Evolutionary conservation across 305 asterid genomes (phyloP).

Genomic region (Fraxinus paxiana): DNA sequence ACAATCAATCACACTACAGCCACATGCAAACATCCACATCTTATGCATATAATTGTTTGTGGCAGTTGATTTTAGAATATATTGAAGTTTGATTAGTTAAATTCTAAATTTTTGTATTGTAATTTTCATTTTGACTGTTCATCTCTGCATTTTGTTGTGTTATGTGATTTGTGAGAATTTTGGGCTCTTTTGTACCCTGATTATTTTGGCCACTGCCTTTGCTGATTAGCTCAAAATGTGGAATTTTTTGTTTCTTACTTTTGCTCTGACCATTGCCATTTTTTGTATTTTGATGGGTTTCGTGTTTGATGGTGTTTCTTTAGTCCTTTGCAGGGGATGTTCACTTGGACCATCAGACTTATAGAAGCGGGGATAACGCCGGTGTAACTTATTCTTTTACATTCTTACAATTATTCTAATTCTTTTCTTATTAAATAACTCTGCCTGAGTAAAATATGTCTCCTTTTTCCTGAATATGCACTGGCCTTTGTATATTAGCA

Average conservation of each 20-base stretch:
- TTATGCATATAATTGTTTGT: not conserved
- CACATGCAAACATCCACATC: not conserved
- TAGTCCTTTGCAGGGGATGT: slow-evolving; percentile 91
- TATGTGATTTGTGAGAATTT: not conserved
- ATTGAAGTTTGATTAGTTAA: not conserved
- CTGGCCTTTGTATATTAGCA: slow-evolving; percentile 26
- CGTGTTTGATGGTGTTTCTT: slow-evolving; percentile 1
- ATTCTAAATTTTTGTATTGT: not conserved
- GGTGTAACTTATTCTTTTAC: slow-evolving; percentile 45
- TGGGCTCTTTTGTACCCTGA: not conserved
- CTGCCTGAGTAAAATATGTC: slow-evolving; percentile 12
- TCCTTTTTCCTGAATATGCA: slow-evolving; percentile 15
- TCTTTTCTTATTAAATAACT: slow-evolving; percentile 8
- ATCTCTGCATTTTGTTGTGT: not conserved
- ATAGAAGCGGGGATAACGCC: slow-evolving; percentile 98
- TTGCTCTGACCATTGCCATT: not conserved
- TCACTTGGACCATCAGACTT: slow-evolving; percentile 82
- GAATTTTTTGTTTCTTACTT: not conserved
- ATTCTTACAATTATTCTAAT: not conserved
- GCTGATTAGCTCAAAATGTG: not conserved
- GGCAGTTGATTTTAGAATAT: not conserved
- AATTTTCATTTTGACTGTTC: not conserved
- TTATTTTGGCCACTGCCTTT: not conserved
- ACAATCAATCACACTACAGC: not conserved
- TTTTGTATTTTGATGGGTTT: not conserved